Base-by-base conservation (phyloP, 2,329 filamentous ascomycete genomes). In the Ceratocystis huliohia region DNA sequence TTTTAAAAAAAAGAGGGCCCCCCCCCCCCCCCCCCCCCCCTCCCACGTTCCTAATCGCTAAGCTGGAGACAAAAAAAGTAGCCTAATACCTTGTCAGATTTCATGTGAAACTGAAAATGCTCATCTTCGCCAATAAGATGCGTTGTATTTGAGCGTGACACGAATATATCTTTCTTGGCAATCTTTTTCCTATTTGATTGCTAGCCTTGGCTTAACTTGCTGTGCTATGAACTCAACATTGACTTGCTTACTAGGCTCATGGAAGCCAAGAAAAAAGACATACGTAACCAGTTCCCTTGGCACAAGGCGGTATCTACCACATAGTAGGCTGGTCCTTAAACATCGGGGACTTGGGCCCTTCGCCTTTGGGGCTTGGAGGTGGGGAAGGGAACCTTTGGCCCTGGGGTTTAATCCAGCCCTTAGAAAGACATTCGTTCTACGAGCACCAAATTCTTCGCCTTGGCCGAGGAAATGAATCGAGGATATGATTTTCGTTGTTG, bases 101-200 rank as follows among this genome's bases (percentile, higher is more conserved):
- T 4, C 25, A 30, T 15, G 17, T 33, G 56, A 59, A 59, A 37
- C 56, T 25, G 13, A 22, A 37, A n/a, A 59, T 37, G 28, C 28
- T 6, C 13, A 59, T 37, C 17, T 37, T 37, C 28, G 56, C 56
- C 56, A 59, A 59, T 59, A 3, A 59, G 28, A 59, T 30, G 56
- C 56, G 15, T 17, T n/a, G 56, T 59, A 59, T 59, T 59, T 59
- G 56, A 37, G 25, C 53, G 53, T 59, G 30, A 37, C 30, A 59
- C 25, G 56, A 37, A 37, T 20, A 10, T 10, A 25, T 3, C 7
- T 17, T n/a, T 45, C 22, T 65, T 37, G 50, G 20, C 30, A 41
- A 10, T 33, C 15, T n/a, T 13, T 37, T 28, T 44, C 15, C 41
- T 28, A 25, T 53, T 44, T 37, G 22, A 41, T 41, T 20, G 17